Base-by-base conservation (phyloP, 352 stramenopile genomes). In the Pythium myriotylum region DNA sequence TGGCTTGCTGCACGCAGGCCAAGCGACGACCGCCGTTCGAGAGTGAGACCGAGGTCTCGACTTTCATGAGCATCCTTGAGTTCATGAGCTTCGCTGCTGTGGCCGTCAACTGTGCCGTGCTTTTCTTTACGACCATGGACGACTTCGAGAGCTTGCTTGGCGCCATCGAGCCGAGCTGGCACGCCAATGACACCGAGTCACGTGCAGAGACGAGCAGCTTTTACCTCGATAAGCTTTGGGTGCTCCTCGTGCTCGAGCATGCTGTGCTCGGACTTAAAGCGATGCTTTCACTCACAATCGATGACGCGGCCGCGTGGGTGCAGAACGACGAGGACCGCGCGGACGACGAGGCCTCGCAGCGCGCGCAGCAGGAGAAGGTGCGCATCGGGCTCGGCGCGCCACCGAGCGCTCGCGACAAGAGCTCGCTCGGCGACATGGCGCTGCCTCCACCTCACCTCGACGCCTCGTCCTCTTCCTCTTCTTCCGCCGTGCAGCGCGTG, bases 11-110 rank as follows among this genome's bases (percentile, higher is more conserved):
- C 46, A 81, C 83, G 9, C 77, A 93, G 39, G 77, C 83, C 42
- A 87, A 87, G 53, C 74, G 84, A 9, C 82, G 91, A 8, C 79
- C 87, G 5, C 76, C 77, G 7, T 92, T 94, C 52, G 74, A 87
- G 53, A 91, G 79, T 37, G 81, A 91, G 45, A 86, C 89, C 3
- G 87, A 96, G 64, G 89, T 98, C 43, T 86, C 88, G 20, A 95
- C 92, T 12, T 98, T 97, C 74, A 94, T 94, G 72, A 86, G 68
- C 54, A 88, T 97, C 51, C 72, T 98, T 27, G 78, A 94, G 66
- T 86, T 89, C 45, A 96, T 98, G 69, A 95, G 91, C 61, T 98
- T 96, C 53, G 84, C 84, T 10, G 84, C 84, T 19, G 78, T 93
- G 10, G 74, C 79, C 2, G 81, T 92, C 63, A 92, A 92, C 48